Base-by-base conservation (phyloP, 371 early-diverging fungal species). In the Sanchytrium tribonematis region DNA sequence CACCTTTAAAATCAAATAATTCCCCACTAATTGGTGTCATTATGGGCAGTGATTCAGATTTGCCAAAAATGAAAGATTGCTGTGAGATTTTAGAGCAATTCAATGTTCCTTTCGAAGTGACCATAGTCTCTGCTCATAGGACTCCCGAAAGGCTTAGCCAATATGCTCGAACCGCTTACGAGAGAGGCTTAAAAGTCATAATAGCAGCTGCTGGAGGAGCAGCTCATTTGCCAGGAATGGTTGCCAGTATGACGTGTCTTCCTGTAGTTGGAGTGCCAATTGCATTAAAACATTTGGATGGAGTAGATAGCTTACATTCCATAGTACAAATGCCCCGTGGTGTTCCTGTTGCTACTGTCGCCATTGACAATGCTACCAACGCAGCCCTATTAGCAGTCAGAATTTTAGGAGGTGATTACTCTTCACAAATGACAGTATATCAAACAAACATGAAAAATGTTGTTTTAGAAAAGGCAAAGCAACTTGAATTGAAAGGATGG, bases 281-380 rank as follows among this genome's bases (percentile, higher is more conserved):
- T 48, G 88, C 89, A 68, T 86, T 91, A 68, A 89, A 85, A 73
- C 82, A 82, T 29, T 78, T 96, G 30, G 95, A 94, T 71, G 97
- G 97, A 31, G 88, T 91, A 27, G 97, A 96, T 73, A 93, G 93
- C 29, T 79, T 96, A 65, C 84, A 91, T 73, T 90, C 91, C 68
- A 96, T 94, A 75, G 94, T 94, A 1, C 95, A 96, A 79, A 96
- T 96, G 97, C 97, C 97, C 66, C 84, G 97, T 68, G 97, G 97
- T 70, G 86, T 94, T 28, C 95, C 97, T 29, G 93, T 93, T 0
- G 97, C 97, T 1, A 93, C 95, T 0, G 94, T 94, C 0, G 97
- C 95, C 29, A 92, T 96, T 75, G 88, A 91, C 77, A 96, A 94
- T 79, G 83, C 91, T 68, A 90, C 89, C 66, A 93, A 96, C 71